A percentile compares a stretch with the other conserved stretches of the same genome.
Evolutionary conservation across 192 early-diverging fungal genomes (phyloP).

Genomic region (Piromyces sp.): DNA sequence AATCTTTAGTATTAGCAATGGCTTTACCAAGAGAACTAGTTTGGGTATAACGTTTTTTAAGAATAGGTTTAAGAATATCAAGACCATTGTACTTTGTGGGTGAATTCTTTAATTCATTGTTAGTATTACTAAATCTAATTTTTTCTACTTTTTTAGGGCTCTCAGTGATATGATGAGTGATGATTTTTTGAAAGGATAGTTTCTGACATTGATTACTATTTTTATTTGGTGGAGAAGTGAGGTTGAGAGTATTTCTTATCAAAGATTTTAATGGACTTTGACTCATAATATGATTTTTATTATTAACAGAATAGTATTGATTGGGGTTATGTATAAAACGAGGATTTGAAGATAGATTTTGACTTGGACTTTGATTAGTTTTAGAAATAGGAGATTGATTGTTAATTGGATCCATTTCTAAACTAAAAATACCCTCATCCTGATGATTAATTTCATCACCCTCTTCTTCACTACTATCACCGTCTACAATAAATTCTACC

Average conservation of each 20-base stretch:
- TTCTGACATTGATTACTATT: background rate
- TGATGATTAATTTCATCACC: background rate
- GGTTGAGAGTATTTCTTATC: too few species aligned
- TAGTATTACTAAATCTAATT: background rate
- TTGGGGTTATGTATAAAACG: too few species aligned
- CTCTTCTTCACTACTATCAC: background rate
- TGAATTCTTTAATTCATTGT: background rate
- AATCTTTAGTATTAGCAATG: too few species aligned
- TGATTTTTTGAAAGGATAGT: background rate
- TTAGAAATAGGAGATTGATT: background rate
- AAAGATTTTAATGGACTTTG: too few species aligned
- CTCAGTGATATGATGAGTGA: background rate
- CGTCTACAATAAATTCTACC: background rate
- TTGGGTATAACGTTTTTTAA: background rate
- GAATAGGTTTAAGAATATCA: background rate
- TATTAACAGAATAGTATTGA: too few species aligned
- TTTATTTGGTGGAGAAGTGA: background rate
- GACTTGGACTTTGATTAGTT: too few species aligned
- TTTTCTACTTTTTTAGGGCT: background rate
- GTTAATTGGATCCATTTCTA: background rate
- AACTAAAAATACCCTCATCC: background rate
- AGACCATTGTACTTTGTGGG: background rate
- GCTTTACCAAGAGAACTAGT: background rate
- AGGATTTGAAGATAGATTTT: background rate
- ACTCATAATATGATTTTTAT: too few species aligned